Percentiles rank a stretch among this genome's conserved stretches.
Conservation (phyloP, 306 rosid genomes). For the Acacia melanoxylon region DNA sequence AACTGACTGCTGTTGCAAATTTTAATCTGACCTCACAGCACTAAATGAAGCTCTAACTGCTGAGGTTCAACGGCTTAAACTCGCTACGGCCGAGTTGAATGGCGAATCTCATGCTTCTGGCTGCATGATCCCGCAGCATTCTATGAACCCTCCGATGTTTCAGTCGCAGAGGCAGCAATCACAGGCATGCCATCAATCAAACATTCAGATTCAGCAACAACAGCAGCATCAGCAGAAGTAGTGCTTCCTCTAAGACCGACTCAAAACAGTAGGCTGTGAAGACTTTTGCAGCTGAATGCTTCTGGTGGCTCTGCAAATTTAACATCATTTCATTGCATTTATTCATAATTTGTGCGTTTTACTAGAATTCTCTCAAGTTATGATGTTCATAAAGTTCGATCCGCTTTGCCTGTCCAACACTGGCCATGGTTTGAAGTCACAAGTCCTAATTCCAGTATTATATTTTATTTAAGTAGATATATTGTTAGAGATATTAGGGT, state of each 20-base stretch:
- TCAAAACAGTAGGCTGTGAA: slow-evolving; percentile 47
- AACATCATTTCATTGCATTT: slow-evolving; percentile 38
- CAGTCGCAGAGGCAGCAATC: slow-evolving; percentile 58
- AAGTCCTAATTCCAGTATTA: slow-evolving; percentile 34
- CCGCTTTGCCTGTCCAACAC: slow-evolving; percentile 42
- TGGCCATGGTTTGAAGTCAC: slow-evolving; percentile 42
- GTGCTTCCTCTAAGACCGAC: slow-evolving; percentile 55
- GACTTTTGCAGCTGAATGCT: slow-evolving; percentile 18
- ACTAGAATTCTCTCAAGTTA: slow-evolving; percentile 31
- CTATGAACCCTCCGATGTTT: slow-evolving; percentile 57
- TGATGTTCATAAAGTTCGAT: slow-evolving; percentile 37
- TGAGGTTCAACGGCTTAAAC: slow-evolving; percentile 90
- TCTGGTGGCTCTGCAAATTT: slow-evolving; percentile 23
- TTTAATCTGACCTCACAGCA: slow-evolving; percentile 53
- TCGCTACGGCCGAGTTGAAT: slow-evolving; percentile 68
- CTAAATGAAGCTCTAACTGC: slow-evolving; percentile 84
- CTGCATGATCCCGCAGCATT: slow-evolving; percentile 54
- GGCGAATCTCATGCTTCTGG: slow-evolving; percentile 66
- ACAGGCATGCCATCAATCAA: slow-evolving; percentile 44
- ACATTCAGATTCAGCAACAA: slow-evolving; percentile 57
- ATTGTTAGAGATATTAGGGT: too few relatives aligned
- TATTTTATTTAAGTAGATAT: slow-evolving; percentile 47
- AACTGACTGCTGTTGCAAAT: slow-evolving; percentile 21
- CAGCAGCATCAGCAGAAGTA: slow-evolving; percentile 60
- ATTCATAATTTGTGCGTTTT: slow-evolving; percentile 40